These are phyloP conservation scores for Calonectria hongkongensis DNA, from an alignment of 2,329 filamentous ascomycete genomes.

Conservation along the genomic window DNA sequence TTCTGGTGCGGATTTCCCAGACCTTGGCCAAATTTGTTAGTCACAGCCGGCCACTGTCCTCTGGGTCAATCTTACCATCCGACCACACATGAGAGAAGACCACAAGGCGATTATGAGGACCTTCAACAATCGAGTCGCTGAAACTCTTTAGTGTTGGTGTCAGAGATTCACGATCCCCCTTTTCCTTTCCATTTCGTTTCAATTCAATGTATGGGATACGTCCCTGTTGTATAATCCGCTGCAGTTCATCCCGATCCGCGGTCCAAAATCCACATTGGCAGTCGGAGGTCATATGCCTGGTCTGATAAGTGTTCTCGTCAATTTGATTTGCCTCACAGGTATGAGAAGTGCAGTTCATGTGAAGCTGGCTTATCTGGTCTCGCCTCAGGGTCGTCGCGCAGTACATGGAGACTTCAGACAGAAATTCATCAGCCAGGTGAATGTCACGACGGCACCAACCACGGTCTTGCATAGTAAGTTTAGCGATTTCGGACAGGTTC, in stretches of 20 bases:
- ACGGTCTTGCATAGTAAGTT: background rate
- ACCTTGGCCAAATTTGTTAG: background rate
- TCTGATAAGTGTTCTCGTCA: background rate
- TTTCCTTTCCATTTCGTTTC: background rate
- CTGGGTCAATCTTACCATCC: background rate
- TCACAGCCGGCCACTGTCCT: too few species aligned
- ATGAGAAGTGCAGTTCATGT: background rate
- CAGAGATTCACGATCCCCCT: background rate
- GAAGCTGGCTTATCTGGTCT: background rate
- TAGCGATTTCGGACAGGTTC: slow-evolving; percentile 8
- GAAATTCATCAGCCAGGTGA: background rate
- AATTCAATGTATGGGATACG: slow-evolving; percentile 16
- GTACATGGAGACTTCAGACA: slow-evolving; percentile 11
- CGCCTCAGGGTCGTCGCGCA: background rate
- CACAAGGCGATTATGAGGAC: background rate
- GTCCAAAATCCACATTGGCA: slow-evolving; percentile 8
- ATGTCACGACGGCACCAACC: slow-evolving; percentile 5
- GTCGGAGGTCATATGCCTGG: background rate
- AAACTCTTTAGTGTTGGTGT: background rate
- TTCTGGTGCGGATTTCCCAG: background rate
- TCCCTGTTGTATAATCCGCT: background rate
- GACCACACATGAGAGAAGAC: slow-evolving; percentile 16
- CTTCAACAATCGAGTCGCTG: background rate
- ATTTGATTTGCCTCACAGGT: background rate
- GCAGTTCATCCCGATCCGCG: background rate